Conservation (phyloP, 2,329 filamentous ascomycete species). For the Pseudogymnoascus sp. region DNA sequence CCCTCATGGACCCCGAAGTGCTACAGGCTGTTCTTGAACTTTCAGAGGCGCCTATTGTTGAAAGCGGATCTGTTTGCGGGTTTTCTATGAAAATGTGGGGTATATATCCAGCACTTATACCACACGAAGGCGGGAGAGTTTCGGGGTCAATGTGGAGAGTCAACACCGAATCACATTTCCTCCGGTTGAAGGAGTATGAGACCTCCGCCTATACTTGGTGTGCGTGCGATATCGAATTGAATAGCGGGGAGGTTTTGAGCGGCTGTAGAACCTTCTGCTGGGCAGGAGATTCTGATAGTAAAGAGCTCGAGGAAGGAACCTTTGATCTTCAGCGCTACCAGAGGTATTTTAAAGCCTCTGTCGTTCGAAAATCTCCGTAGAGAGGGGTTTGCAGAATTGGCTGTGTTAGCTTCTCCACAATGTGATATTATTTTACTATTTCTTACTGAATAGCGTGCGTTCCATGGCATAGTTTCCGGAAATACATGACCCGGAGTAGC, state of each 20-base stretch:
- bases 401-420: background rate
- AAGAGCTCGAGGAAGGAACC: background rate
- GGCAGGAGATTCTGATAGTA: background rate
- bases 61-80: conserved; percentile 20
- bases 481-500: background rate
- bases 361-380: background rate
- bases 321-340: conserved; percentile 5
- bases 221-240: background rate
- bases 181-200: background rate
- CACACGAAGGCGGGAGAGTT: background rate
- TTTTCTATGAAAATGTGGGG: conserved; percentile 27
- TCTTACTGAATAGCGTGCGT: background rate
- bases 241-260: background rate
- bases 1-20: conserved; percentile 26
- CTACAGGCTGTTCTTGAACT: conserved; percentile 24
- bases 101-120: conserved; percentile 23
- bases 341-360: background rate
- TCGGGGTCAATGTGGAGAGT: background rate
- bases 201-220: background rate
- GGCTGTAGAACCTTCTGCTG: background rate
- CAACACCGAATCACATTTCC: background rate
- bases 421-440: background rate
- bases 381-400: conserved; percentile 3
- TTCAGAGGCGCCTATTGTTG: conserved; percentile 18
- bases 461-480: background rate